These are phyloP conservation scores for Xylaria bambusicola DNA, from an alignment of 495 filamentous ascomycete genomes.

Conservation along the genomic window DNA sequence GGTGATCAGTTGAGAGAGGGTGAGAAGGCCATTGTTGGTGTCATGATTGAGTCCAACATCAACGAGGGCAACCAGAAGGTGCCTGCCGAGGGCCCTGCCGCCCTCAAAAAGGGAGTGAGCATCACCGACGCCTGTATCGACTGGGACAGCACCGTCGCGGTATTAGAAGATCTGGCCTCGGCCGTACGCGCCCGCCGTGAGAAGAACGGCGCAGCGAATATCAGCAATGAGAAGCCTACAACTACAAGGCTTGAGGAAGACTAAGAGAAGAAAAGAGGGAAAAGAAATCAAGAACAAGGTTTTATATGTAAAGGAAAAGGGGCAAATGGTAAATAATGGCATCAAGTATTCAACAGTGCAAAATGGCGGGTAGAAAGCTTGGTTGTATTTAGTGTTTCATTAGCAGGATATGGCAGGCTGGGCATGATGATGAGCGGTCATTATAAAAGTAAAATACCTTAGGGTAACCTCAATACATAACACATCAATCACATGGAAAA, in stretches of 20 bases:
- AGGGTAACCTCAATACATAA: too few species aligned
- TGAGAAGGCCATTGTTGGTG: conserved; percentile 85
- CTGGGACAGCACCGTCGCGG: conserved; percentile 85
- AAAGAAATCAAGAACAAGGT: conserved; percentile 7
- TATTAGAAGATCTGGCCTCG: conserved; percentile 83
- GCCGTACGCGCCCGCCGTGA: conserved; percentile 77
- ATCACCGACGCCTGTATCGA: conserved; percentile 98
- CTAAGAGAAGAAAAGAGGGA: too few species aligned
- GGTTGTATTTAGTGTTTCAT: background rate
- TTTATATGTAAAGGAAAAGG: conserved; percentile 7
- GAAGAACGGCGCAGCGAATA: conserved; percentile 34
- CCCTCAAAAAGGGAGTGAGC: conserved; percentile 85
- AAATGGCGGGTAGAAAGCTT: background rate
- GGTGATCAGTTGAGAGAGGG: conserved; percentile 84
- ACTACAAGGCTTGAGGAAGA: conserved; percentile 48
- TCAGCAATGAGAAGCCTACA: conserved; percentile 25
- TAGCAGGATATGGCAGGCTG: conserved; percentile 6
- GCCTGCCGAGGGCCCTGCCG: conserved; percentile 75
- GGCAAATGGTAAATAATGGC: background rate
- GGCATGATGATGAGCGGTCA: background rate
- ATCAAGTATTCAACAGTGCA: conserved; percentile 5
- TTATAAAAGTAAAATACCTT: background rate
- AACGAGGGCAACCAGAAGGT: conserved; percentile 95
- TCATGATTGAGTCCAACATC: conserved; percentile 99
- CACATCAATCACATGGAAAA: too few species aligned